Percentiles rank a stretch among this genome's conserved stretches.
These are phyloP conservation scores for Chiua virens DNA, from an alignment of 768 basidiomycete genomes.

Conservation along the genomic window DNA sequence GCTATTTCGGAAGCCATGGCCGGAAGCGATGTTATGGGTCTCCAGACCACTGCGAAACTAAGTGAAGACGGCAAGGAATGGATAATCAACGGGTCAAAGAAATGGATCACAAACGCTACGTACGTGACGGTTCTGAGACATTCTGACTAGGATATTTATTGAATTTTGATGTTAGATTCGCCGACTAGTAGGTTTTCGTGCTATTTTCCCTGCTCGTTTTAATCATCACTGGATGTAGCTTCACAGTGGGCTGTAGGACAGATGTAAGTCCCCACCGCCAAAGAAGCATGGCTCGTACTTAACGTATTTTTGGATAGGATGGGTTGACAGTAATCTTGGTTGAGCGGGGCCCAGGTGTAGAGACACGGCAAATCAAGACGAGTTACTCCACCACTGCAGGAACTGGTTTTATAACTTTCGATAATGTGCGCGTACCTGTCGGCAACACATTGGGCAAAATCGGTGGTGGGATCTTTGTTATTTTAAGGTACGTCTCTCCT, in stretches of 20 bases:
- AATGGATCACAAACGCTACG: slow-evolving; percentile 66
- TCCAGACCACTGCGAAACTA: slow-evolving; percentile 60
- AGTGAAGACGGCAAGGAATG: slow-evolving; percentile 67
- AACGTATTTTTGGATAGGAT: slow-evolving; percentile 33
- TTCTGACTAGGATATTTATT: slow-evolving; percentile 2
- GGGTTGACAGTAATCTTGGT: slow-evolving; percentile 68
- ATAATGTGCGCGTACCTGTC: slow-evolving; percentile 82
- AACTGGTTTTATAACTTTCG: slow-evolving; percentile 81
- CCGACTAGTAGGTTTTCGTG: slow-evolving; percentile 32
- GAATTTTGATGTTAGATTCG: slow-evolving; percentile 33
- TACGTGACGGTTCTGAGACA: slow-evolving; percentile 23
- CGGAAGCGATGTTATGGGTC: slow-evolving; percentile 65
- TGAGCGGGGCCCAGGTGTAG: slow-evolving; percentile 61
- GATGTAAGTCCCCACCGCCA: slow-evolving; percentile 33
- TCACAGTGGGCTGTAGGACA: slow-evolving; percentile 60
- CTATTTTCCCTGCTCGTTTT: background rate
- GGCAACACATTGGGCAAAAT: slow-evolving; percentile 76
- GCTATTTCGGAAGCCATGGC: slow-evolving; percentile 80
- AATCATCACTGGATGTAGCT: slow-evolving; percentile 39
- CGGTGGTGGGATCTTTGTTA: slow-evolving; percentile 62
- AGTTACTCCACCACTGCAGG: slow-evolving; percentile 89
- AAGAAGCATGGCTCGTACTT: slow-evolving; percentile 16
- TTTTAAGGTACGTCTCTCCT: slow-evolving; percentile 42
- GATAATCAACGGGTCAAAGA: slow-evolving; percentile 75
- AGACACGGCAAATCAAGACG: slow-evolving; percentile 71